Percentiles rank a stretch among this genome's conserved stretches.
phyloP scores from a whole-genome alignment of 2,329 filamentous ascomycete species.

The Aspergillus puulaauensis region DNA sequence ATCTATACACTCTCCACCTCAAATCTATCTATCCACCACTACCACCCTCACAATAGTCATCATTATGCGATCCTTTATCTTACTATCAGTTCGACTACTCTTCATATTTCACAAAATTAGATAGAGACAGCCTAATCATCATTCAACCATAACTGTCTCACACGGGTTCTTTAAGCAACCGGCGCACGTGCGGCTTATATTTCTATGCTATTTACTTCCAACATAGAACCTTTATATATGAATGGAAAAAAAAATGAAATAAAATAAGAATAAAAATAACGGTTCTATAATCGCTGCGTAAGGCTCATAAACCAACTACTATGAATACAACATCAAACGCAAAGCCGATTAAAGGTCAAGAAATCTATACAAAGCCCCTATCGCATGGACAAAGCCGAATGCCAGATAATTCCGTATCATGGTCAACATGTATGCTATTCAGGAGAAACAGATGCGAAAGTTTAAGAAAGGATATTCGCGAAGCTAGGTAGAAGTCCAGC shows the following conservation, averaged over 20 bases:
- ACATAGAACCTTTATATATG: background rate
- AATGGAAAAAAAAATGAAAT: background rate
- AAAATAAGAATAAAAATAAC: background rate
- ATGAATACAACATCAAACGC: background rate
- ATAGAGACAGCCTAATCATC: background rate
- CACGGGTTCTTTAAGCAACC: background rate
- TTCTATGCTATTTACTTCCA: background rate
- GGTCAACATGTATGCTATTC: background rate
- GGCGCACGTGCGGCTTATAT: background rate
- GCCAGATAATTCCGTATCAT: conserved; percentile 1
- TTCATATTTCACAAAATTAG: background rate
- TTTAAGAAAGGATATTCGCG: background rate
- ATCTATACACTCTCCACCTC: background rate
- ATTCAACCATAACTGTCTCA: background rate
- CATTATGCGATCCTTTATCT: background rate
- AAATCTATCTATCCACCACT: background rate
- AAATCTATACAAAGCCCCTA: conserved; percentile 6
- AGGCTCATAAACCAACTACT: background rate
- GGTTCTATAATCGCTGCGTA: background rate
- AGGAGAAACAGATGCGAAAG: background rate
- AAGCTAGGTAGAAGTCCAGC: background rate
- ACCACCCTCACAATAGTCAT: background rate
- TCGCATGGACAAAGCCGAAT: background rate
- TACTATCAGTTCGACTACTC: background rate
- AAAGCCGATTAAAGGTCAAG: background rate